phyloP scores from a whole-genome alignment of 1,284 basidiomycete genomes.

The Tilletia caries region DNA sequence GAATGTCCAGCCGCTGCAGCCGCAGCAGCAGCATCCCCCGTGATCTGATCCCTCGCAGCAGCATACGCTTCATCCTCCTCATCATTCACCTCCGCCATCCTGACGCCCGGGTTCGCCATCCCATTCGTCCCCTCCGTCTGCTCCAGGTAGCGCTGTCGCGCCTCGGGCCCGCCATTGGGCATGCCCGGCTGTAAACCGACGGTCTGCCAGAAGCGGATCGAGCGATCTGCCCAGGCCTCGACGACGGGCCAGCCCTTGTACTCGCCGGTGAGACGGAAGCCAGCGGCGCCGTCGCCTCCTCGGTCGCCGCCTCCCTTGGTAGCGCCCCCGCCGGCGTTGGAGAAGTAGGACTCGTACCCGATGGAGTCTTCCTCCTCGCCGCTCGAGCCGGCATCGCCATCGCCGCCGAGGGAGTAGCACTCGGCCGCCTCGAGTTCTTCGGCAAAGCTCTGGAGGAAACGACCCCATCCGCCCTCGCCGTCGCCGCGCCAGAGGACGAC shows the following conservation, averaged over 20 bases:
- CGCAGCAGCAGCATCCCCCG: not conserved
- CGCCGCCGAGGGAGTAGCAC: conserved; percentile 41
- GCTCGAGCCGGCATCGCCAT: conserved; percentile 23
- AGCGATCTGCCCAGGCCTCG: conserved; percentile 51
- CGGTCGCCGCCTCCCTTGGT: conserved; percentile 43
- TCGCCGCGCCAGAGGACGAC: conserved; percentile 74
- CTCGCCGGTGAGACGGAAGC: conserved; percentile 43
- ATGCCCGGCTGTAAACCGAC: conserved; percentile 36
- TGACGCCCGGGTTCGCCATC: not conserved
- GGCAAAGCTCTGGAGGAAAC: conserved; percentile 85
- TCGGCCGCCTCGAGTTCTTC: conserved; percentile 89
- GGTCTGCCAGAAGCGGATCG: conserved; percentile 42
- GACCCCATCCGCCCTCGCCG: conserved; percentile 86
- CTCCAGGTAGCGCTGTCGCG: not conserved
- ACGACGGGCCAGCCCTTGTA: conserved; percentile 51
- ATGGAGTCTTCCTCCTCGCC: conserved; percentile 47
- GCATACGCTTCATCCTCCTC: conserved; percentile 1
- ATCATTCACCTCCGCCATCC: not conserved
- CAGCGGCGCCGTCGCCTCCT: conserved; percentile 40
- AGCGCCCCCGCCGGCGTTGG: conserved; percentile 33
- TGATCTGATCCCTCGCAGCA: not conserved
- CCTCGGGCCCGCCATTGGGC: conserved; percentile 19
- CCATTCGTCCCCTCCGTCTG: not conserved
- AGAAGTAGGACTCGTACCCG: conserved; percentile 50
- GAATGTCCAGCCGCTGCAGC: not conserved